These are phyloP conservation scores for Candida pseudoglaebosa DNA, from an alignment of 805 yeast species.

Conservation along the genomic window DNA sequence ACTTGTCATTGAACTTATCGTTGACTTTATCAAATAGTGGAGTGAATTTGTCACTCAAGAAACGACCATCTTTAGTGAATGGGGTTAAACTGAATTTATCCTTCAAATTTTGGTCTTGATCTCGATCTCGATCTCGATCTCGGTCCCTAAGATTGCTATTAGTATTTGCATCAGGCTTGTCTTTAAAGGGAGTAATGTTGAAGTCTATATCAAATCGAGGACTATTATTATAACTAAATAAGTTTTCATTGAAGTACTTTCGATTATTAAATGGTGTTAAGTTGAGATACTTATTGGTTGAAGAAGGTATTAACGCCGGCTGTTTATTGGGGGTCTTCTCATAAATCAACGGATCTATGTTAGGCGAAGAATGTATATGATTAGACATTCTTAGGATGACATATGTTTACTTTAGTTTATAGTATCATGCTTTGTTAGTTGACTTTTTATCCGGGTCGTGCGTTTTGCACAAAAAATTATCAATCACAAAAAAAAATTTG, in stretches of 20 bases:
- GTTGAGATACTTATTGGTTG: constrained; percentile 18
- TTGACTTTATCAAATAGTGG: neutral
- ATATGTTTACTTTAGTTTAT: too few relatives aligned
- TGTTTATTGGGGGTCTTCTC: constrained; percentile 6
- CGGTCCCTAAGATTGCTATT: too few relatives aligned
- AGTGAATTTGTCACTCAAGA: neutral
- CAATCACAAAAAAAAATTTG: too few relatives aligned
- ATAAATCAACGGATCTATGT: constrained; percentile 36
- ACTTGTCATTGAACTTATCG: neutral
- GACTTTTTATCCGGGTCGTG: too few relatives aligned
- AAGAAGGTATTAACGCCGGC: constrained; percentile 15
- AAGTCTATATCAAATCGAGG: constrained; percentile 1
- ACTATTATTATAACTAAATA: constrained; percentile 25
- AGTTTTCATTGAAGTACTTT: constrained; percentile 32
- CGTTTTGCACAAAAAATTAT: too few relatives aligned
- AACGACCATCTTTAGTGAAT: neutral
- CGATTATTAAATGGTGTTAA: constrained; percentile 37
- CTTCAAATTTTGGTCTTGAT: too few relatives aligned
- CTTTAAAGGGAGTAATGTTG: neutral
- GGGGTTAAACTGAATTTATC: neutral
- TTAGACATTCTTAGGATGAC: constrained; percentile 18
- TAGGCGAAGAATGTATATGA: constrained; percentile 34
- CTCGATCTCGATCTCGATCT: too few relatives aligned
- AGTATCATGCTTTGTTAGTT: too few relatives aligned
- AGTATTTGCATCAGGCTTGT: neutral